Evolutionary conservation across 176 grass and related monocot genomes (phyloP).

Genomic region (Triticum monococcum): DNA sequence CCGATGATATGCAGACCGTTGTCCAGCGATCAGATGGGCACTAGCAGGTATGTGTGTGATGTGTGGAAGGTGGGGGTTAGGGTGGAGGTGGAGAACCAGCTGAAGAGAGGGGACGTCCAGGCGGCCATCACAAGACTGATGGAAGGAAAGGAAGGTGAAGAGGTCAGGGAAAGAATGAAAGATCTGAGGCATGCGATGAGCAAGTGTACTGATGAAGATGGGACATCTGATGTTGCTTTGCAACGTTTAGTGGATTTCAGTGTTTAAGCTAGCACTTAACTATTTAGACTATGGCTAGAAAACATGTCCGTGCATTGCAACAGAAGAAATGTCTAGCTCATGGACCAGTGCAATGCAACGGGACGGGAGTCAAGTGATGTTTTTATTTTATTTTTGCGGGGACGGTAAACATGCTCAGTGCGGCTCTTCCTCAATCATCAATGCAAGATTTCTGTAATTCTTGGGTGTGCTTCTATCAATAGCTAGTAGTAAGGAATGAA

Average conservation of each 20-base stretch:
- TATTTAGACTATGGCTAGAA: background rate
- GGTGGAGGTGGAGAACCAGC: background rate
- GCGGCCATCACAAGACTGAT: slow-evolving; percentile 9
- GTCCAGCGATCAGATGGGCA: slow-evolving; percentile 8
- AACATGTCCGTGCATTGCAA: no score
- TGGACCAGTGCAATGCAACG: no score
- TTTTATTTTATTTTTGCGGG: no score
- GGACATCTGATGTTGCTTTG: background rate
- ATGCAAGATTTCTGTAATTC: no score
- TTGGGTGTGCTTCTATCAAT: no score
- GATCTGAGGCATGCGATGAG: background rate
- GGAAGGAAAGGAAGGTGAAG: background rate
- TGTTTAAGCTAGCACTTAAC: background rate
- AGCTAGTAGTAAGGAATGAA: no score
- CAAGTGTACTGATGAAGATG: background rate
- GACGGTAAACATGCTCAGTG: no score
- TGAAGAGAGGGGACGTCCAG: background rate
- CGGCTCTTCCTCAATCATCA: no score
- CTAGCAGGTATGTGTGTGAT: background rate
- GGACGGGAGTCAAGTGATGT: no score
- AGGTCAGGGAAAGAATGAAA: background rate
- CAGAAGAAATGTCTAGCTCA: no score
- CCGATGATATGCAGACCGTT: slow-evolving; percentile 26
- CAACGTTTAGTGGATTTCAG: background rate
- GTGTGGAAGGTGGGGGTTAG: slow-evolving; percentile 22